A percentile compares a stretch with the other conserved stretches of the same genome.
Conservation (phyloP, 495 filamentous ascomycete species). For the Trichoderma reesei region DNA sequence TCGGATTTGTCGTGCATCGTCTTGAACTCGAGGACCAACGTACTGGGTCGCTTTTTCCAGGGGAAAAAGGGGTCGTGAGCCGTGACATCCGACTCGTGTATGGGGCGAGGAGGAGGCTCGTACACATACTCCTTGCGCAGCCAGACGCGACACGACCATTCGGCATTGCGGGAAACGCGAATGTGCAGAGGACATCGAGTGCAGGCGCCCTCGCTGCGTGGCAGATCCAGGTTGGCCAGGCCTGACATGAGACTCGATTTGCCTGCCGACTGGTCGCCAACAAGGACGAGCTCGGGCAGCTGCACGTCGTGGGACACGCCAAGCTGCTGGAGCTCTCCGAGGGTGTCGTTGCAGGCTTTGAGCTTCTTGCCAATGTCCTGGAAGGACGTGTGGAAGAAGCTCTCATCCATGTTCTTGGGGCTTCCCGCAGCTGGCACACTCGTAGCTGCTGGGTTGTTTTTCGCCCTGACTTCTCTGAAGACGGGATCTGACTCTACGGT, state of each 20-base stretch:
- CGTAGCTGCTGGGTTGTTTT: background rate
- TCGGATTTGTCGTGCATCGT: constrained; percentile 32
- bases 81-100: constrained; percentile 32
- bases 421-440: background rate
- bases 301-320: constrained; percentile 46
- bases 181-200: constrained; percentile 74
- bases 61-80: constrained; percentile 33
- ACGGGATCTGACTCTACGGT: constrained; percentile 2
- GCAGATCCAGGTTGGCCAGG: constrained; percentile 67
- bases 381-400: constrained; percentile 28
- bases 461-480: constrained; percentile 6
- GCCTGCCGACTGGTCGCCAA: constrained; percentile 73
- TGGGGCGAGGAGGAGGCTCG: constrained; percentile 19
- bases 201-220: constrained; percentile 57
- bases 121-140: constrained; percentile 50
- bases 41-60: constrained; percentile 24
- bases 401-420: constrained; percentile 5
- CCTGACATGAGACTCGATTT: constrained; percentile 76
- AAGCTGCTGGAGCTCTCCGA: constrained; percentile 35
- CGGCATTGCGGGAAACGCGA: constrained; percentile 45
- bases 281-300: constrained; percentile 65
- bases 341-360: constrained; percentile 37
- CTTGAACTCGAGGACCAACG: constrained; percentile 31
- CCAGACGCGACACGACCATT: constrained; percentile 56
- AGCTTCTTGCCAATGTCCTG: constrained; percentile 33